A percentile compares a stretch with the other conserved stretches of the same genome.
These are phyloP conservation scores for Yarrowia sp. DNA, from an alignment of 805 yeast genomes.

Conservation along the genomic window DNA sequence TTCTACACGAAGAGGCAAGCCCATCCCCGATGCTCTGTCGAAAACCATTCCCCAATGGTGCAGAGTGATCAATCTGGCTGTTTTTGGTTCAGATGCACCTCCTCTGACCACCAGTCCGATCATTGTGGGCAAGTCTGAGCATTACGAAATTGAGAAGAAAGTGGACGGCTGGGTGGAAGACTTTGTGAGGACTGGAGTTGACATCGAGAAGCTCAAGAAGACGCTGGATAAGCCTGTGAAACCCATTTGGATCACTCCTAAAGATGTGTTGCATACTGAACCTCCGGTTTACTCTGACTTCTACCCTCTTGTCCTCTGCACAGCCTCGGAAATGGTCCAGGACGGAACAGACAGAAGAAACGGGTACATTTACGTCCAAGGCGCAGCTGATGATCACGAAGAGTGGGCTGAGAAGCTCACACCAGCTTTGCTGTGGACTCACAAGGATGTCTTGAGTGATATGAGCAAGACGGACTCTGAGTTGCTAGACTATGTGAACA, in stretches of 20 bases:
- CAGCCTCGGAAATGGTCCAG: conserved; percentile 60
- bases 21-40: conserved; percentile 81
- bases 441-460: conserved; percentile 39
- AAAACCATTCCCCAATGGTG: conserved; percentile 93
- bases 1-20: conserved; percentile 81
- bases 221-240: conserved; percentile 52
- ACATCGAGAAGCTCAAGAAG: conserved; percentile 40
- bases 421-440: conserved; percentile 58
- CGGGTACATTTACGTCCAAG: conserved; percentile 73
- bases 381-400: conserved; percentile 95
- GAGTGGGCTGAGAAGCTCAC: conserved; percentile 65
- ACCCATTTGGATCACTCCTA: conserved; percentile 70
- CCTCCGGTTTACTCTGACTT: conserved; percentile 40
- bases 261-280: conserved; percentile 43
- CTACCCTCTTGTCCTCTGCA: conserved; percentile 51
- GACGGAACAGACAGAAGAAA: conserved; percentile 52
- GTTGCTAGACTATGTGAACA: conserved; percentile 30
- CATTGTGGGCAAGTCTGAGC: conserved; percentile 60
- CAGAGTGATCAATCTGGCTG: conserved; percentile 62
- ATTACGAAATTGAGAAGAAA: conserved; percentile 46
- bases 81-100: conserved; percentile 43
- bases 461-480: conserved; percentile 38
- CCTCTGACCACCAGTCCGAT: conserved; percentile 48
- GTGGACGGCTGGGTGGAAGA: conserved; percentile 52
- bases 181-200: conserved; percentile 44